Evolutionary conservation across 345 rosid species (phyloP).

Genomic region (Gossypium longicalyx): DNA sequence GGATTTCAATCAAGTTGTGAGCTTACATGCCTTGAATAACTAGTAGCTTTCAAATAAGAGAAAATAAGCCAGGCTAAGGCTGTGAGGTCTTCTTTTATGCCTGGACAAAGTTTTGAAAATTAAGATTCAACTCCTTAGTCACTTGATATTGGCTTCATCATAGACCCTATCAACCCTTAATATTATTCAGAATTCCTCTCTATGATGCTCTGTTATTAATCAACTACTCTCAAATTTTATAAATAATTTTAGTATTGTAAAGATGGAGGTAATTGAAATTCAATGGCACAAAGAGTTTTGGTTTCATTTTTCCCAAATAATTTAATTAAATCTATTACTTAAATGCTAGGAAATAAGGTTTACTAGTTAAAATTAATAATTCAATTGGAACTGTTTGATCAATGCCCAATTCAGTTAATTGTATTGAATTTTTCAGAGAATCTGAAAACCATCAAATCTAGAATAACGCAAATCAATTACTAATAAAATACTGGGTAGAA

Average conservation of each 20-base stretch:
- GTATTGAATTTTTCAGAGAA: background rate
- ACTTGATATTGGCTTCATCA: background rate
- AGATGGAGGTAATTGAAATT: background rate
- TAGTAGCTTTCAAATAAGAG: background rate
- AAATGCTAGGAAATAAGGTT: background rate
- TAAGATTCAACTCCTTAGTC: background rate
- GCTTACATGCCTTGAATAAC: background rate
- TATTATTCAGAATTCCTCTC: background rate
- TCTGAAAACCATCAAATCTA: background rate
- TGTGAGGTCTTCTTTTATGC: background rate
- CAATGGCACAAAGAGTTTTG: background rate
- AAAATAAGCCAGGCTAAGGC: background rate
- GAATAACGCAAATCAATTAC: background rate
- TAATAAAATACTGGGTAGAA: background rate
- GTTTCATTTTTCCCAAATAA: background rate
- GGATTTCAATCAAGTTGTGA: background rate
- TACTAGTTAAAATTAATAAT: background rate
- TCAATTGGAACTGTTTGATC: background rate
- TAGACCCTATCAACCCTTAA: background rate
- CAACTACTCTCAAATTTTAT: background rate
- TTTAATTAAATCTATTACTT: background rate
- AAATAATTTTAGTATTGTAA: background rate
- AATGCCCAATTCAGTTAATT: background rate
- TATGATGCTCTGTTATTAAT: background rate
- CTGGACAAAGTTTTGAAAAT: background rate